phyloP scores from a whole-genome alignment of 805 yeast genomes.

The Monosporozyma aquatica region DNA sequence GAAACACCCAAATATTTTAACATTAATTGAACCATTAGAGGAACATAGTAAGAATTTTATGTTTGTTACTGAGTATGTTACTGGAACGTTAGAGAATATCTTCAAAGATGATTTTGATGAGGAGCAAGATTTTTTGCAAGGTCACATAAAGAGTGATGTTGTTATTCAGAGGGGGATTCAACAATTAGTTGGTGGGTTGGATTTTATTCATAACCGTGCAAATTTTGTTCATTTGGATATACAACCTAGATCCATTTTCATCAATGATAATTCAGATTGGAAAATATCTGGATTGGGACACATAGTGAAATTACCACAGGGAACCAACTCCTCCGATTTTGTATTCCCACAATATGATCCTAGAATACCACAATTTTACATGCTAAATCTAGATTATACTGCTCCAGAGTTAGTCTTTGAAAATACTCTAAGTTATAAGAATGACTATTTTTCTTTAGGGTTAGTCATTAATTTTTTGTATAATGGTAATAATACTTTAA shows the following conservation, averaged over 20 bases:
- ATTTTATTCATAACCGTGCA: constrained; percentile 73
- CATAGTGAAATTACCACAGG: constrained; percentile 37
- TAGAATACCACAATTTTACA: constrained; percentile 63
- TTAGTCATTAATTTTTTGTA: constrained; percentile 65
- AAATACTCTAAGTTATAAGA: constrained; percentile 49
- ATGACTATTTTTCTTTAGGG: constrained; percentile 83
- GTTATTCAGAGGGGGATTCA: constrained; percentile 75
- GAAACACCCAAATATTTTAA: constrained; percentile 81
- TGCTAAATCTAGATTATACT: constrained; percentile 59
- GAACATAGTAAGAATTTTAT: constrained; percentile 68
- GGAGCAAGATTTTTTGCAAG: constrained; percentile 27
- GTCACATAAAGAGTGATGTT: constrained; percentile 54
- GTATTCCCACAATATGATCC: constrained; percentile 66
- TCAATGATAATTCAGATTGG: constrained; percentile 89
- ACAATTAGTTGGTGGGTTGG: constrained; percentile 67
- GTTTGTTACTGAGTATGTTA: constrained; percentile 79
- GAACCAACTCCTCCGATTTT: constrained; percentile 48
- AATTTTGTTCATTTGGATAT: constrained; percentile 67
- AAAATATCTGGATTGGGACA: constrained; percentile 70
- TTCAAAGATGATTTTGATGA: constrained; percentile 27
- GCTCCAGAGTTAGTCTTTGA: constrained; percentile 81
- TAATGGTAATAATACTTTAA: constrained; percentile 38
- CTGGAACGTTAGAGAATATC: constrained; percentile 42
- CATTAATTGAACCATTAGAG: constrained; percentile 81
- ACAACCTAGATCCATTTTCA: constrained; percentile 65